Conservation (phyloP, 192 early-diverging fungal species). For the Podila epicladia region DNA sequence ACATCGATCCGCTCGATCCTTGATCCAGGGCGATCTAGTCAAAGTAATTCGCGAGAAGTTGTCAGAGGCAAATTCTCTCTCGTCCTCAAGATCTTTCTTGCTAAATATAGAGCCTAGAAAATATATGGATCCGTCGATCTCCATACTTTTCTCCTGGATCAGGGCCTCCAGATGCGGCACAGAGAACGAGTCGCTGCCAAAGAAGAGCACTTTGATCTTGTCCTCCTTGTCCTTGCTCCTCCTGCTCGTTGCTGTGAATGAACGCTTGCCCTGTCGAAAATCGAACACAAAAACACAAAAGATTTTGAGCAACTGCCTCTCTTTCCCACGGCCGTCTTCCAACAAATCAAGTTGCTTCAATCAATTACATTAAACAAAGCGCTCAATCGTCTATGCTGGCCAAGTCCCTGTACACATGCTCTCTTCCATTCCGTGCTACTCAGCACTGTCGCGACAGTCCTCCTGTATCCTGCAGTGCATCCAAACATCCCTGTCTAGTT, state of each 20-base stretch:
- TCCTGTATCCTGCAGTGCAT: too few species aligned
- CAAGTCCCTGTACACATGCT: too few species aligned
- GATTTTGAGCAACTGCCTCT: too few species aligned
- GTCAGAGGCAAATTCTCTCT: conserved; percentile 6
- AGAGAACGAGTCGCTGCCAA: conserved; percentile 90
- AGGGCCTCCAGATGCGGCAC: conserved; percentile 67
- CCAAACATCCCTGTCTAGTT: too few species aligned
- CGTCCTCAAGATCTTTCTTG: conserved; percentile 2
- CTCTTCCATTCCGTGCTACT: too few species aligned
- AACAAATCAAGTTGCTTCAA: neutral
- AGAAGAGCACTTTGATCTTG: conserved; percentile 74
- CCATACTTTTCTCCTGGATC: conserved; percentile 58
- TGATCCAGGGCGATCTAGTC: conserved; percentile 51
- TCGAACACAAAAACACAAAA: too few species aligned
- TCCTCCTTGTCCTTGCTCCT: neutral
- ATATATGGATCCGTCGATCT: conserved; percentile 47
- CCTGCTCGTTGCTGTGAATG: neutral
- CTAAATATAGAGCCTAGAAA: conserved; percentile 23
- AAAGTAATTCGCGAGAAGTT: conserved; percentile 38
- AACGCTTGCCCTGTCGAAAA: too few species aligned
- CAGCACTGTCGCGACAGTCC: too few species aligned
- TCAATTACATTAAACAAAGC: neutral
- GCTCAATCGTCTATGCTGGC: neutral
- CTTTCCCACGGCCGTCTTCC: neutral
- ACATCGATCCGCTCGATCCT: conserved; percentile 48